Evolutionary conservation across 768 basidiomycete species (phyloP).

Genomic region (Tricholoma terreum): DNA sequence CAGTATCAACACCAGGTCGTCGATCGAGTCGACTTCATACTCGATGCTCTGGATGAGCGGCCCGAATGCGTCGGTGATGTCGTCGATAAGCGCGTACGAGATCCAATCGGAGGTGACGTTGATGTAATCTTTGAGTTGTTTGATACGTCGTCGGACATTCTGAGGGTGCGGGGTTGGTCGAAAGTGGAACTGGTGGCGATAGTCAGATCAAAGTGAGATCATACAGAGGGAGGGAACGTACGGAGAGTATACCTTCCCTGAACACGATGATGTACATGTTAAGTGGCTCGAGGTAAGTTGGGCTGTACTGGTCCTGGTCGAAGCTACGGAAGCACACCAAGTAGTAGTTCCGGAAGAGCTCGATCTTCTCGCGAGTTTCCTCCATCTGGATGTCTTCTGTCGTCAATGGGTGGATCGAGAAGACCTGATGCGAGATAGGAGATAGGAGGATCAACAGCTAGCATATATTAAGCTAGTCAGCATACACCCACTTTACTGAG

Average conservation of each 20-base stretch:
- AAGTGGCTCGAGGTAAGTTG: conserved; percentile 94
- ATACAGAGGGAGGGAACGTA: conserved; percentile 37
- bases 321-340: conserved; percentile 99
- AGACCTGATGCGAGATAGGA: conserved; percentile 55
- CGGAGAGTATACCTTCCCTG: conserved; percentile 92
- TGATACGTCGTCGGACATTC: conserved; percentile 96
- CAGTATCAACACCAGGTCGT: conserved; percentile 94
- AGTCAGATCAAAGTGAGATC: background rate
- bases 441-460: background rate
- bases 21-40: conserved; percentile 98
- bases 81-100: conserved; percentile 98
- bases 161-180: conserved; percentile 96
- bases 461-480: background rate
- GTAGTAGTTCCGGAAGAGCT: conserved; percentile 97
- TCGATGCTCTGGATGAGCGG: conserved; percentile 98
- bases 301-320: conserved; percentile 97
- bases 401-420: conserved; percentile 94
- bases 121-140: conserved; percentile 99
- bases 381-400: conserved; percentile 99
- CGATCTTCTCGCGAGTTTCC: conserved; percentile 99
- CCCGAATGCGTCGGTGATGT: conserved; percentile 99
- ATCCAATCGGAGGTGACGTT: conserved; percentile 99
- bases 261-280: conserved; percentile 99
- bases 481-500: conserved; percentile 70
- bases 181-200: conserved; percentile 80